phyloP scores from a whole-genome alignment of 768 basidiomycete genomes.

The Phaeolepiota aurea region DNA sequence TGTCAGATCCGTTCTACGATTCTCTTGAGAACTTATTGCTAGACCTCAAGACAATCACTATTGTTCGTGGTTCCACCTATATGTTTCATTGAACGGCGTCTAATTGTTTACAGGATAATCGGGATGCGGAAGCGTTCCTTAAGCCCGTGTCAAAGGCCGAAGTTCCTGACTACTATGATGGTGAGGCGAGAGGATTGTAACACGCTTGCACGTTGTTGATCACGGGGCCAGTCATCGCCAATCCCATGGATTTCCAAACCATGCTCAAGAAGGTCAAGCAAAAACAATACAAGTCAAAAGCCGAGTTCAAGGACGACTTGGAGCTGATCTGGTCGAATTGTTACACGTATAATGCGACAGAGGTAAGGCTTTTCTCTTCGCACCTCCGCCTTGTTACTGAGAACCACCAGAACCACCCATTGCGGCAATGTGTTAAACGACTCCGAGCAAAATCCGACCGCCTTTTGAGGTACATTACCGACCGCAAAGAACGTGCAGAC shows the following conservation, averaged over 20 bases:
- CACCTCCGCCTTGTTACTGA: not conserved
- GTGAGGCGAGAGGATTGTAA: conserved; percentile 92
- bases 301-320: conserved; percentile 88
- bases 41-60: conserved; percentile 75
- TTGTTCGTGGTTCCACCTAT: conserved; percentile 32
- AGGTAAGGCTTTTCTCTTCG: conserved; percentile 44
- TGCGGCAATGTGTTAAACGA: conserved; percentile 73
- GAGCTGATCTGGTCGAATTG: conserved; percentile 98
- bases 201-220: too few relatives aligned
- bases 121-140: conserved; percentile 87
- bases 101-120: conserved; percentile 53
- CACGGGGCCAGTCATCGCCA: conserved; percentile 90
- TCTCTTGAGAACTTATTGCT: conserved; percentile 81
- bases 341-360: conserved; percentile 82
- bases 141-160: conserved; percentile 88
- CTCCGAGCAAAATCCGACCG: conserved; percentile 80
- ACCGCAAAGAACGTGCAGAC: conserved; percentile 74
- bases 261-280: conserved; percentile 92
- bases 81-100: conserved; percentile 15
- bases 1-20: conserved; percentile 88
- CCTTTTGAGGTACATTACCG: conserved; percentile 82
- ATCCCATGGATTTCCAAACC: conserved; percentile 93
- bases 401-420: conserved; percentile 67
- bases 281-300: conserved; percentile 88
- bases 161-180: conserved; percentile 88